Evolutionary conservation across 305 asterid species (phyloP).

Genomic region (Fraxinus ornus): DNA sequence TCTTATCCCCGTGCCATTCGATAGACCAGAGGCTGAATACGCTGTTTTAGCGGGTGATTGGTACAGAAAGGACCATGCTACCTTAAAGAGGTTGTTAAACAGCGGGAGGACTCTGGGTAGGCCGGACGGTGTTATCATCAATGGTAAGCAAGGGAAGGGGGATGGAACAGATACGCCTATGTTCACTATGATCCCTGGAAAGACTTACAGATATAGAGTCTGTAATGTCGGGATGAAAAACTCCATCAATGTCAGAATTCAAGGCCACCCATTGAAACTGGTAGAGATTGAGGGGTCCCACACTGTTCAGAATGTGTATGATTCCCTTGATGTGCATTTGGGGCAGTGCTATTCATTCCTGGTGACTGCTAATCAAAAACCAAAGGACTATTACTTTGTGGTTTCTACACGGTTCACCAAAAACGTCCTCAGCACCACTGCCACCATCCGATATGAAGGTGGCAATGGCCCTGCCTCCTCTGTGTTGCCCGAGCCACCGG

Average conservation of each 20-base stretch:
- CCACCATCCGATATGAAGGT: conserved; percentile 27
- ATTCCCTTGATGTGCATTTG: conserved; percentile 43
- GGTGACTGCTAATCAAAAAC: conserved; percentile 35
- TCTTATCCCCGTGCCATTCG: conserved; percentile 58
- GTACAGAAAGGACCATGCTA: conserved; percentile 40
- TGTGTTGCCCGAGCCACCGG: conserved; percentile 28
- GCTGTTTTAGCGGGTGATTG: conserved; percentile 52
- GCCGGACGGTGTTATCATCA: conserved; percentile 39
- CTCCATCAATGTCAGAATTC: conserved; percentile 37
- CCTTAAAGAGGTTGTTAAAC: conserved; percentile 29
- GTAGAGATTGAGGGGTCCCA: conserved; percentile 52
- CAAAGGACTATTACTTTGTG: conserved; percentile 38
- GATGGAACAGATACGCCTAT: conserved; percentile 39
- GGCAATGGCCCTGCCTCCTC: conserved; percentile 28
- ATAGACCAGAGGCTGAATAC: conserved; percentile 42
- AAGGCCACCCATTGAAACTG: conserved; percentile 40
- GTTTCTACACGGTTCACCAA: conserved; percentile 38
- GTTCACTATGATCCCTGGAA: conserved; percentile 26
- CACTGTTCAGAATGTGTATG: conserved; percentile 43
- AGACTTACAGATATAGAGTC: conserved; percentile 38
- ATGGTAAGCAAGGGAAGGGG: conserved; percentile 21
- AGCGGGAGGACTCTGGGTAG: conserved; percentile 23
- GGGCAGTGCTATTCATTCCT: conserved; percentile 45
- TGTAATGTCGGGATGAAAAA: conserved; percentile 44
- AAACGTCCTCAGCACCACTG: conserved; percentile 9